Evolutionary conservation across 2,329 filamentous ascomycete species (phyloP).

Genomic region (Colletotrichum coccodes): DNA sequence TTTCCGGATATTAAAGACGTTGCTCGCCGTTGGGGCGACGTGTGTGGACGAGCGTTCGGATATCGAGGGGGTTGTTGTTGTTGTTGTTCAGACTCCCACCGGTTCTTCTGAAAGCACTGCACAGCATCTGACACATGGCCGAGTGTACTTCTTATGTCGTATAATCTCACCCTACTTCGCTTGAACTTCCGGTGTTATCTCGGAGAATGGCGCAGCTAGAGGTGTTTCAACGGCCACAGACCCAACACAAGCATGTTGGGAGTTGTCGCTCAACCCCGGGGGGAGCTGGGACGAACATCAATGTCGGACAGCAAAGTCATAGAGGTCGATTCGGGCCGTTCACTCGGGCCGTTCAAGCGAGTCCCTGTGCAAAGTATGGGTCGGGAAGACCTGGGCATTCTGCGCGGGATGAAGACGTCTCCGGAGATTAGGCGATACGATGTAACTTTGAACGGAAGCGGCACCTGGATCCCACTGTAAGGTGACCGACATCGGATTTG

Average conservation of each 20-base stretch:
- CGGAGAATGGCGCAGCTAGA: background rate
- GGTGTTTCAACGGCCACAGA: background rate
- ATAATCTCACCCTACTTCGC: background rate
- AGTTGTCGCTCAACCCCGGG: background rate
- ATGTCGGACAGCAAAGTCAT: slow-evolving; percentile 1
- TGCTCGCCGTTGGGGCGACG: background rate
- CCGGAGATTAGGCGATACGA: background rate
- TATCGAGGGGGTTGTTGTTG: background rate
- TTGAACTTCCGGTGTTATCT: background rate
- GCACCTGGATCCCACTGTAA: slow-evolving; percentile 1
- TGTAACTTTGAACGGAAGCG: background rate
- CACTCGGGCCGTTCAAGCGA: background rate
- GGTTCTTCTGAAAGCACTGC: background rate
- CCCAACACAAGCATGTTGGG: background rate
- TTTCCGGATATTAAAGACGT: background rate
- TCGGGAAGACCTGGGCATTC: background rate
- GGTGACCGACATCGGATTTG: background rate
- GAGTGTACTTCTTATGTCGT: background rate
- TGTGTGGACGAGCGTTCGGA: background rate
- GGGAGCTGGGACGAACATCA: background rate
- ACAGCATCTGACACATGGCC: background rate
- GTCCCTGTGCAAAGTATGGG: background rate
- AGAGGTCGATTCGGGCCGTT: slow-evolving; percentile 16
- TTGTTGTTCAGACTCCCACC: background rate
- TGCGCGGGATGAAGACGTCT: background rate